Base-by-base conservation (phyloP, 805 yeast species). In the Grigorovia yakushimaensis region DNA sequence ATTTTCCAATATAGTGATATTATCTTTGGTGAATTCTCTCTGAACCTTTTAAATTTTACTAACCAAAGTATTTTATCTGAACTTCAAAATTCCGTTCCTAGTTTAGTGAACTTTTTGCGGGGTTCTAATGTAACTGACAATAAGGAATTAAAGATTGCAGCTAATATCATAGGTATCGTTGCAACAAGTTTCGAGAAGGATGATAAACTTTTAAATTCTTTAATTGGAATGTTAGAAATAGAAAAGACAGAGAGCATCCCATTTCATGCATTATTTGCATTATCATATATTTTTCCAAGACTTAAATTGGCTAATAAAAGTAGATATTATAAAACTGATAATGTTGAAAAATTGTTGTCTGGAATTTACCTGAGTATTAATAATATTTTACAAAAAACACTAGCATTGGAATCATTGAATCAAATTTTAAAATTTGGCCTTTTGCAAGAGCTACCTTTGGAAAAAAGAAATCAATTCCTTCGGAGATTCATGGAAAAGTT, bases 111-210 rank as follows among this genome's bases (percentile, higher is more conserved):
- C 1, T 51, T 51, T 22, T 44, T 66, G 20, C 52, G 52, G 4
- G 50, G 53, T 5, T 41, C 53, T 3, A 51, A 52, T 11, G 44
- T 48, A 4, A 48, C 50, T 5, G 57, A 49, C n/a, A 59, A 61
- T 36, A 51, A 48, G 1, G 58, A 61, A n/a, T 42, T 64, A 13
- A 52, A 59, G 17, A 65, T 70, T 43, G 69, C 74, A 5, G 72
- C 79, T 5, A 71, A 66, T 46, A 53, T 70, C 2, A 53, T 78
- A 30, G 84, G 80, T 23, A 71, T 78, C 4, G 63, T 78, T 47
- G 73, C 53, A 10, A 27, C 50, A 9, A 44, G 46, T 30, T 18
- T 39, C 11, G 33, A 27, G 5, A 15, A 33, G 5, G 8, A 30
- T 13, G 42, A 56, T 3, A 46, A 37, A n/a, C 33, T 43, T 5